These are phyloP conservation scores for Rhizopogon vesiculosus DNA, from an alignment of 768 basidiomycete species.

Conservation along the genomic window DNA sequence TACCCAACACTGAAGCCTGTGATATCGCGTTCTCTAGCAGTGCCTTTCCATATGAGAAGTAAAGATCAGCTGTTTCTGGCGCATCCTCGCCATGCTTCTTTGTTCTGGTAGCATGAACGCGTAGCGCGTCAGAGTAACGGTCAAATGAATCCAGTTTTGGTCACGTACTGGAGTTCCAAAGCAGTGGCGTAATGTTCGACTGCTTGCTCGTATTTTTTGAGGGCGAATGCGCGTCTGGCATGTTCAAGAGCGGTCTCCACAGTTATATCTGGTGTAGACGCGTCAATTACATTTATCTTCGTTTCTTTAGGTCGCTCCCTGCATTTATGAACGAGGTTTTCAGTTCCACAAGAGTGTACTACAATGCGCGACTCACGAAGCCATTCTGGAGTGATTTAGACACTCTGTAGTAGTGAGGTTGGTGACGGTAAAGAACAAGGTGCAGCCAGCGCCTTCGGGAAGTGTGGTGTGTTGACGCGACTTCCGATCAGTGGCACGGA, in stretches of 20 bases:
- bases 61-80: constrained; percentile 80
- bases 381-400: constrained; percentile 9
- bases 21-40: constrained; percentile 88
- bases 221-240: constrained; percentile 84
- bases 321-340: not conserved
- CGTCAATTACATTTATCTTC: constrained; percentile 17
- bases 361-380: constrained; percentile 16
- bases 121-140: constrained; percentile 11
- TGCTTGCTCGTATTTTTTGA: constrained; percentile 82
- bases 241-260: constrained; percentile 65
- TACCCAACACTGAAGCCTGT: constrained; percentile 84
- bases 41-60: constrained; percentile 90
- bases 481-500: not conserved
- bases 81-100: constrained; percentile 73
- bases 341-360: not conserved
- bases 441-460: not conserved
- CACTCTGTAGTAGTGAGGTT: not conserved
- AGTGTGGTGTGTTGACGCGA: constrained; percentile 1
- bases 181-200: constrained; percentile 82
- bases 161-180: constrained; percentile 75
- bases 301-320: constrained; percentile 8
- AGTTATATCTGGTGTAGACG: constrained; percentile 20
- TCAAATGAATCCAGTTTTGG: constrained; percentile 14
- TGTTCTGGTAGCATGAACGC: constrained; percentile 44
- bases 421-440: not conserved